Evolutionary conservation across 768 basidiomycete species (phyloP).

Genomic region (Galerina sulciceps): DNA sequence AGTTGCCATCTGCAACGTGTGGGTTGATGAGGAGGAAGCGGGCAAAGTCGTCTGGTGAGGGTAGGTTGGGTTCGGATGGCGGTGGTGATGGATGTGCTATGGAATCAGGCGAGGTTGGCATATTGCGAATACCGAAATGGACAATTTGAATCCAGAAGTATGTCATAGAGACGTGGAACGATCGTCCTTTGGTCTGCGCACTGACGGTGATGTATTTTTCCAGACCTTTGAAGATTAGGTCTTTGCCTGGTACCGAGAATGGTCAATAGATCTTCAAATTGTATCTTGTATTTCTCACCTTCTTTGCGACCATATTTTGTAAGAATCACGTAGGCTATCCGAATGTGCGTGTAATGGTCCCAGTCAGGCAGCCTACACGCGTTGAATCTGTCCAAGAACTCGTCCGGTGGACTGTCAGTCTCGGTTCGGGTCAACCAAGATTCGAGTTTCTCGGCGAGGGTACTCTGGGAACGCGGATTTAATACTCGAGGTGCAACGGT

Average conservation of each 20-base stretch:
- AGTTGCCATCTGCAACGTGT: constrained; percentile 41
- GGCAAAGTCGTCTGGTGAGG: constrained; percentile 33
- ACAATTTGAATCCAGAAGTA: constrained; percentile 57
- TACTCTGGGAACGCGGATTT: constrained; percentile 23
- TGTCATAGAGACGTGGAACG: constrained; percentile 52
- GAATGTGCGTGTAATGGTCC: constrained; percentile 55
- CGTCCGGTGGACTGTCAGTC: constrained; percentile 27
- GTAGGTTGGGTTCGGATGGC: neutral
- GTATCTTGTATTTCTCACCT: constrained; percentile 28
- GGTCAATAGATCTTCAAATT: neutral
- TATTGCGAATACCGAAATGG: constrained; percentile 47
- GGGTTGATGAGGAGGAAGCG: constrained; percentile 45
- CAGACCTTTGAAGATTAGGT: constrained; percentile 47
- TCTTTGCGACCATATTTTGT: constrained; percentile 44
- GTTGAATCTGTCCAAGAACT: constrained; percentile 40
- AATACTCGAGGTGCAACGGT: constrained; percentile 2
- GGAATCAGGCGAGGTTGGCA: constrained; percentile 22
- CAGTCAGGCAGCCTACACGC: constrained; percentile 39
- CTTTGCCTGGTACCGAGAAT: constrained; percentile 36
- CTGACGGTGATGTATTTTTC: constrained; percentile 41
- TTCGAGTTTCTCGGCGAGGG: constrained; percentile 36
- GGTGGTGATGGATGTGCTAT: neutral
- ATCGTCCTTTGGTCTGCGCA: constrained; percentile 36
- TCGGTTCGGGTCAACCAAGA: constrained; percentile 40
- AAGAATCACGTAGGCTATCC: constrained; percentile 45